phyloP scores from a whole-genome alignment of 1,139 yeast species.

The Sugiyamaella sp. region DNA sequence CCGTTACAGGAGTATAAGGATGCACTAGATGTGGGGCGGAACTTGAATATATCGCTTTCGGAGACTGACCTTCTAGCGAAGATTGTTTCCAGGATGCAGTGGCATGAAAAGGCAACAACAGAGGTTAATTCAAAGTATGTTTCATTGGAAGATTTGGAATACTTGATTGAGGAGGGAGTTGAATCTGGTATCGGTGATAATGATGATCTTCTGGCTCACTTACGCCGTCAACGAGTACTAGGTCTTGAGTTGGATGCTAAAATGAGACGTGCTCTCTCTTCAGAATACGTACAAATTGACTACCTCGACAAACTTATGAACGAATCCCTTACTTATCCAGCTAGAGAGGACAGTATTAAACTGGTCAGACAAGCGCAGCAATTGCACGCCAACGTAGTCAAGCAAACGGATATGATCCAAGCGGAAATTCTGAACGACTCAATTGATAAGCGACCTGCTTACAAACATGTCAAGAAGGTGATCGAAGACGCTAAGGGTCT shows the following conservation, averaged over 20 bases:
- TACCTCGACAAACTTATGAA: constrained; percentile 24
- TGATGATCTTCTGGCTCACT: constrained; percentile 30
- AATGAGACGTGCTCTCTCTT: constrained; percentile 20
- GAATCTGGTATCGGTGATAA: constrained; percentile 38
- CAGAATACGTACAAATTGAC: constrained; percentile 22
- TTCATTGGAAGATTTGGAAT: constrained; percentile 44
- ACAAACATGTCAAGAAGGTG: constrained; percentile 35
- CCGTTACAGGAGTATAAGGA: constrained; percentile 39
- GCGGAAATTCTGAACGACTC: constrained; percentile 34
- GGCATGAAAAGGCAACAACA: constrained; percentile 50
- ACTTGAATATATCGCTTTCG: constrained; percentile 60
- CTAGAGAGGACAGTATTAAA: constrained; percentile 18
- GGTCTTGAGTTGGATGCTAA: constrained; percentile 34
- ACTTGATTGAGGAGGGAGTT: constrained; percentile 50
- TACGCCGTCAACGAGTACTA: constrained; percentile 24
- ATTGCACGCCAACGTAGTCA: constrained; percentile 16
- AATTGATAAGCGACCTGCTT: constrained; percentile 40
- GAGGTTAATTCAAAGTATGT: constrained; percentile 23
- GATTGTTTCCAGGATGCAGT: constrained; percentile 52
- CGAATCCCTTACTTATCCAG: constrained; percentile 24
- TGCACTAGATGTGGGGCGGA: constrained; percentile 52
- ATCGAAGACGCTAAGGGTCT: constrained; percentile 35
- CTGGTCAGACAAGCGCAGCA: constrained; percentile 18
- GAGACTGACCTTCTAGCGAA: constrained; percentile 54
- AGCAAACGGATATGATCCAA: constrained; percentile 25